Conservation (phyloP, 2,329 filamentous ascomycete genomes). For the Aureobasidium sp. region DNA sequence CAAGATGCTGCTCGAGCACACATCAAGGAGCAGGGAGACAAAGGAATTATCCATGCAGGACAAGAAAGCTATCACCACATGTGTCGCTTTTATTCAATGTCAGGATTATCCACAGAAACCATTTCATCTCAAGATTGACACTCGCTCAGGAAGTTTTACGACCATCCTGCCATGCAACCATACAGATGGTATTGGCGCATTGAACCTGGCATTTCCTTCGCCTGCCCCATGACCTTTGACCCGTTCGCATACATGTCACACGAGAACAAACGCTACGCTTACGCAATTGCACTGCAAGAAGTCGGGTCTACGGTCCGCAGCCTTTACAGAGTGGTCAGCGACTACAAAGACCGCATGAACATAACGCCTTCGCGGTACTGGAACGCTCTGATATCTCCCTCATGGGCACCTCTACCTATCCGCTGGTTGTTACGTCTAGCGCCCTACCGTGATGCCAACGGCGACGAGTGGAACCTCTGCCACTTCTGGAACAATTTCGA, state of each 20-base stretch:
- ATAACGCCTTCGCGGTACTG: slow-evolving; percentile 13
- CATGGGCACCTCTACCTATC: slow-evolving; percentile 23
- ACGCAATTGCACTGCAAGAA: slow-evolving; percentile 46
- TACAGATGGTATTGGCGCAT: slow-evolving; percentile 58
- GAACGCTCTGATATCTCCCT: slow-evolving; percentile 15
- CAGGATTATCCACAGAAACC: slow-evolving; percentile 1
- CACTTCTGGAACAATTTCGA: slow-evolving; percentile 50
- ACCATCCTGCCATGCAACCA: slow-evolving; percentile 33
- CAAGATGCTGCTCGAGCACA: background rate
- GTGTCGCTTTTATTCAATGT: slow-evolving; percentile 35
- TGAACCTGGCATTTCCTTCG: slow-evolving; percentile 52
- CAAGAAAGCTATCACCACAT: slow-evolving; percentile 32
- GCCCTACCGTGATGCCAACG: slow-evolving; percentile 22
- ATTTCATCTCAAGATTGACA: background rate
- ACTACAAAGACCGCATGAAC: slow-evolving; percentile 41
- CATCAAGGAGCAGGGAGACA: background rate
- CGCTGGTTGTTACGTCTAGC: slow-evolving; percentile 36
- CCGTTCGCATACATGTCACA: slow-evolving; percentile 31
- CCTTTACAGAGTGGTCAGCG: slow-evolving; percentile 41
- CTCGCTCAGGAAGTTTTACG: slow-evolving; percentile 27
- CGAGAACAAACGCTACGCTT: slow-evolving; percentile 37
- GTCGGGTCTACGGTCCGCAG: slow-evolving; percentile 38
- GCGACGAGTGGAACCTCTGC: slow-evolving; percentile 42
- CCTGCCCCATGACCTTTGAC: slow-evolving; percentile 41
- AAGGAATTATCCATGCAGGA: slow-evolving; percentile 16